These are phyloP conservation scores for Glycine latifolia DNA, from an alignment of 306 rosid genomes.

Conservation along the genomic window DNA sequence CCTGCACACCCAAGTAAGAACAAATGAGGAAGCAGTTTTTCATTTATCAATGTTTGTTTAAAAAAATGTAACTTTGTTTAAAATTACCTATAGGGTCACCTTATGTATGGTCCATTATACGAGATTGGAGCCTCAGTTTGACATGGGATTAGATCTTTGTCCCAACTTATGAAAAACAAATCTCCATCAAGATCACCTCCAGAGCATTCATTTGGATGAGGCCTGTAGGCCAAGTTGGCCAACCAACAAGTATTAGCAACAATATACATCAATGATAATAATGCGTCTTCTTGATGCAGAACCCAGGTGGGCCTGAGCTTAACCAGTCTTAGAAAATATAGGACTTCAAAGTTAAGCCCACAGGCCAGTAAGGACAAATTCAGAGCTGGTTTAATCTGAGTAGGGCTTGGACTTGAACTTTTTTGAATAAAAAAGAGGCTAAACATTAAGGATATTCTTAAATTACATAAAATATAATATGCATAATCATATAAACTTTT, in stretches of 20 bases:
- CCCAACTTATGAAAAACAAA: conserved; percentile 91
- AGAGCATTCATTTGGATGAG: conserved; percentile 98
- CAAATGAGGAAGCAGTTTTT: conserved; percentile 37
- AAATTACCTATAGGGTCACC: conserved; percentile 79
- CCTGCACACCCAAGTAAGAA: conserved; percentile 57
- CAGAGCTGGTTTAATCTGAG: background rate
- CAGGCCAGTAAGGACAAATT: background rate
- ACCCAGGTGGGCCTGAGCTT: background rate
- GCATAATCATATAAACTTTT: background rate
- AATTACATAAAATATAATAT: background rate
- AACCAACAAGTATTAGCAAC: conserved; percentile 35
- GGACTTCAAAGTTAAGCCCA: background rate
- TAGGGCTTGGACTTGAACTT: background rate
- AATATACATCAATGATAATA: conserved; percentile 22
- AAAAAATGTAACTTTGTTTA: background rate
- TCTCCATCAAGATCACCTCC: conserved; percentile 99
- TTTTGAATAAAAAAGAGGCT: background rate
- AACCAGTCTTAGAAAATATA: background rate
- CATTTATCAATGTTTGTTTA: background rate
- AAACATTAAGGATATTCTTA: background rate
- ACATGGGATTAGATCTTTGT: conserved; percentile 68
- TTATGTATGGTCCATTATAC: conserved; percentile 83
- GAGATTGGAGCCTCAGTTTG: conserved; percentile 74
- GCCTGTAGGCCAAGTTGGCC: conserved; percentile 58
- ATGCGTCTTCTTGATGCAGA: background rate